Percentiles rank a stretch among this genome's conserved stretches.
Conservation (phyloP, 2,329 filamentous ascomycete species). For the Colletotrichum lentis region DNA sequence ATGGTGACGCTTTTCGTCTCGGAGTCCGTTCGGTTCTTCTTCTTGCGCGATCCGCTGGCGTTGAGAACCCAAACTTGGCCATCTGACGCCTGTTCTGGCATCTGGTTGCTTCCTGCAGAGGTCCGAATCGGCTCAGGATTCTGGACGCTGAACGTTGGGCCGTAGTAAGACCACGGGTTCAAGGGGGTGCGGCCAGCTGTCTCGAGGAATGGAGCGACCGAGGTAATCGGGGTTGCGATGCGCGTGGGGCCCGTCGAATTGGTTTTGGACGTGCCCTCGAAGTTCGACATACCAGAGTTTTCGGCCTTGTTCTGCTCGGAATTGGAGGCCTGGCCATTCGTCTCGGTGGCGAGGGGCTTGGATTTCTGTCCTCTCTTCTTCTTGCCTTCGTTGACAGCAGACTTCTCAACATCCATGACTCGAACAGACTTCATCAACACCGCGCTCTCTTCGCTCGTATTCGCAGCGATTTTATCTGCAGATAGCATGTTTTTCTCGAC, state of each 20-base stretch:
- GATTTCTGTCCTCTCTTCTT: neutral
- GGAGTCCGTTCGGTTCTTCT: neutral
- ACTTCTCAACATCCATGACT: neutral
- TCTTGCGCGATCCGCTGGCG: conserved; percentile 16
- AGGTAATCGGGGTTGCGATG: conserved; percentile 4
- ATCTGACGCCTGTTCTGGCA: neutral
- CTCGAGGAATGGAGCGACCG: neutral
- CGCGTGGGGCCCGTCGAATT: conserved; percentile 6
- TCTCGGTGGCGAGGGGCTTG: neutral
- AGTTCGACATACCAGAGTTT: neutral
- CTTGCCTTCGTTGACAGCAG: neutral
- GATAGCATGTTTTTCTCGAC: neutral
- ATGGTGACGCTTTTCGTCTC: conserved; percentile 4
- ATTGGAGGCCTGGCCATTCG: neutral
- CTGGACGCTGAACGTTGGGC: conserved; percentile 3
- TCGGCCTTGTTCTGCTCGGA: neutral
- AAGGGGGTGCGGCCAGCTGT: neutral
- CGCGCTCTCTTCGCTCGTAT: neutral
- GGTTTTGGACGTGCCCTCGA: neutral
- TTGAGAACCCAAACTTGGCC: conserved; percentile 16
- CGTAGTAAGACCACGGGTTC: conserved; percentile 16
- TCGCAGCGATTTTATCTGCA: neutral
- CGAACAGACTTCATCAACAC: neutral
- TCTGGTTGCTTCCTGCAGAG: neutral
- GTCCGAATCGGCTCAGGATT: conserved; percentile 5